Evolutionary conservation across 2,329 filamentous ascomycete species (phyloP).

Genomic region (Stagonosporopsis rhizophila): DNA sequence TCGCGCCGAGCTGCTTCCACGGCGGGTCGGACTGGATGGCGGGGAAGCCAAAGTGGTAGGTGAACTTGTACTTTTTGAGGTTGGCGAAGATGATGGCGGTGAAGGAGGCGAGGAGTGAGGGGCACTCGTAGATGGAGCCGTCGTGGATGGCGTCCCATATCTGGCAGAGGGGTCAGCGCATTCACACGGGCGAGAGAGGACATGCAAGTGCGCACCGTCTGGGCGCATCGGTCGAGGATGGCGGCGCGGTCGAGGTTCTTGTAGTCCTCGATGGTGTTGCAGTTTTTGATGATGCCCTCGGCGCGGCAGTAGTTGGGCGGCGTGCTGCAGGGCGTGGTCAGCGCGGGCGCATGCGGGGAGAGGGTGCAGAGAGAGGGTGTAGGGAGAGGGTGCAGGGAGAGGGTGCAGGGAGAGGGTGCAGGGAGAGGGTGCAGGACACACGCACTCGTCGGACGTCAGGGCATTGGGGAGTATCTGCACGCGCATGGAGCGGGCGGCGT

Average conservation of each 20-base stretch:
- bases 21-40: constrained; percentile 86
- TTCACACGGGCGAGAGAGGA: background rate
- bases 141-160: constrained; percentile 98
- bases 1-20: constrained; percentile 66
- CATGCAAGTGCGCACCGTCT: constrained; percentile 66
- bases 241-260: constrained; percentile 79
- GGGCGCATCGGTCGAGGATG: constrained; percentile 78
- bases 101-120: constrained; percentile 89
- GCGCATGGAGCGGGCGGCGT: constrained; percentile 78
- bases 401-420: no score
- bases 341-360: background rate
- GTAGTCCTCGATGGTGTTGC: constrained; percentile 95
- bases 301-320: constrained; percentile 70
- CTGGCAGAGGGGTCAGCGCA: constrained; percentile 55
- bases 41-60: constrained; percentile 98
- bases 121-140: constrained; percentile 93
- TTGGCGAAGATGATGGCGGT: constrained; percentile 91
- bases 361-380: background rate
- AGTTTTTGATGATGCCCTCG: constrained; percentile 93
- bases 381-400: no score
- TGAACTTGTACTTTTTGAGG: constrained; percentile 95
- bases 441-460: constrained; percentile 82
- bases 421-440: no score
- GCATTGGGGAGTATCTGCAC: constrained; percentile 92
- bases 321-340: constrained; percentile 31